phyloP scores from a whole-genome alignment of 192 early-diverging fungal genomes.

The Coemansia sp. region DNA sequence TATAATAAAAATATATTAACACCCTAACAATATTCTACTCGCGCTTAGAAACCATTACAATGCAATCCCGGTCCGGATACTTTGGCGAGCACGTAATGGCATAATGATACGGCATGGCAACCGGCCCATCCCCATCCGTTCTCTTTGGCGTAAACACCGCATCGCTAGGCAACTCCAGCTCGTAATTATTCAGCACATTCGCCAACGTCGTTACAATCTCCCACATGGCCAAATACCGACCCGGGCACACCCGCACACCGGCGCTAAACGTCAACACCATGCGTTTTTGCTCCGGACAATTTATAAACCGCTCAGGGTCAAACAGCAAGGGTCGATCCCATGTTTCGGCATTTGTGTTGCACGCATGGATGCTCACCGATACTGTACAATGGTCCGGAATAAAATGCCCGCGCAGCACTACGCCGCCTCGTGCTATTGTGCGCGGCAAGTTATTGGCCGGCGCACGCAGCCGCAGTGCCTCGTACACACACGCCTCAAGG shows the following conservation, averaged over 20 bases:
- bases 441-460: constrained; percentile 32
- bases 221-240: constrained; percentile 35
- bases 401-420: constrained; percentile 29
- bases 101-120: constrained; percentile 25
- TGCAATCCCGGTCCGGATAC: constrained; percentile 47
- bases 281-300: constrained; percentile 9
- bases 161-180: constrained; percentile 31
- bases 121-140: constrained; percentile 8
- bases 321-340: constrained; percentile 28
- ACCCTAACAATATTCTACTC: background rate
- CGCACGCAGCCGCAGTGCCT: constrained; percentile 39
- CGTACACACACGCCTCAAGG: constrained; percentile 46
- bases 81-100: constrained; percentile 25
- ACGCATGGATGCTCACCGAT: constrained; percentile 23
- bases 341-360: constrained; percentile 12
- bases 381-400: constrained; percentile 40
- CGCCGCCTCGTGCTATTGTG: constrained; percentile 33
- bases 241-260: constrained; percentile 44
- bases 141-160: constrained; percentile 25
- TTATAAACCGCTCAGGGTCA: constrained; percentile 29
- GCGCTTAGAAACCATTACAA: constrained; percentile 33
- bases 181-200: constrained; percentile 34
- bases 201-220: constrained; percentile 41
- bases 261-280: constrained; percentile 38
- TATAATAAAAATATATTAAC: too few relatives aligned